These are phyloP conservation scores for Plasmodium gonderi DNA, from an alignment of 169 alveolate species.

Conservation along the genomic window DNA sequence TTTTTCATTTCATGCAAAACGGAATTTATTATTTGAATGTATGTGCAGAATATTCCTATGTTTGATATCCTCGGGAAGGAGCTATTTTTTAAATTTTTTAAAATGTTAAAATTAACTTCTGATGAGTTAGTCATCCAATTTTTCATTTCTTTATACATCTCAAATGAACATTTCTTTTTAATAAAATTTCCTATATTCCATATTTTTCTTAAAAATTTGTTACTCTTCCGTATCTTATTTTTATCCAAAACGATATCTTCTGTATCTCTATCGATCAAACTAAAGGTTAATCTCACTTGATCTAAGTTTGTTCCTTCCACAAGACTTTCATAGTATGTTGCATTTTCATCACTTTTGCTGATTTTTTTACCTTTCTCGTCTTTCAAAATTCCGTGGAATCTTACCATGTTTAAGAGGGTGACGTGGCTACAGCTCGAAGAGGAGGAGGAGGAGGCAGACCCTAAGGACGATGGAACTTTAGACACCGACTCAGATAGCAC, in stretches of 20 bases:
- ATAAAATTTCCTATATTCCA: conserved; percentile 43
- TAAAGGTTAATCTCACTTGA: conserved; percentile 7
- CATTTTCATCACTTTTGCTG: conserved; percentile 44
- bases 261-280: conserved; percentile 18
- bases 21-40: background rate
- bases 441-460: no score
- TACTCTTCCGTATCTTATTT: conserved; percentile 14
- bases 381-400: conserved; percentile 34
- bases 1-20: background rate
- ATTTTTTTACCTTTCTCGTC: conserved; percentile 40
- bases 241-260: conserved; percentile 25
- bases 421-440: background rate
- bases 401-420: background rate
- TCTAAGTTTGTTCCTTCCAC: conserved; percentile 12
- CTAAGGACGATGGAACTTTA: no score
- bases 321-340: conserved; percentile 6
- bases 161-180: conserved; percentile 7
- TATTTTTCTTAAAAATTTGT: conserved; percentile 21
- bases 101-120: background rate
- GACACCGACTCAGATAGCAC: no score
- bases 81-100: background rate
- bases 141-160: background rate
- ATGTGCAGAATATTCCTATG: conserved; percentile 1
- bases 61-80: background rate
- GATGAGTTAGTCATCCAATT: background rate